Percentiles rank a stretch among this genome's conserved stretches.
Conservation (phyloP, 2,329 filamentous ascomycete genomes). For the Fusarium mangiferae region DNA sequence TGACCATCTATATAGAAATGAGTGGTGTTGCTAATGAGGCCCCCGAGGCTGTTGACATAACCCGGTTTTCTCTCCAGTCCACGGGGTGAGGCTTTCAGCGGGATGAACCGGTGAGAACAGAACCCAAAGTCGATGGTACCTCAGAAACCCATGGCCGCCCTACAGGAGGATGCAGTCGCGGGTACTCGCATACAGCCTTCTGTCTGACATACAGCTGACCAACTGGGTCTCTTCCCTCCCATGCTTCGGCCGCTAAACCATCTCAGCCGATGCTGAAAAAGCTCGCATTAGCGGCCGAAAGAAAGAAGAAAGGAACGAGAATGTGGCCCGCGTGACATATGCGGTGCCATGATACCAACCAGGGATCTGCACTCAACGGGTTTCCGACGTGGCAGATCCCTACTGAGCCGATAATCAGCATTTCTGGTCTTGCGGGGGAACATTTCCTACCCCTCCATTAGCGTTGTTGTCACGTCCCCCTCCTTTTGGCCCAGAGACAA, state of each 20-base stretch:
- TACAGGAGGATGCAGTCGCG: background rate
- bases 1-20: background rate
- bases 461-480: background rate
- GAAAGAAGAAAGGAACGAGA: background rate
- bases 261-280: constrained; percentile 2
- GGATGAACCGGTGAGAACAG: background rate
- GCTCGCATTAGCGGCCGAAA: background rate
- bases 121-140: background rate
- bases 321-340: background rate
- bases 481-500: background rate
- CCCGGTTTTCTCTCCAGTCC: background rate
- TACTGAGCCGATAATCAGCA: background rate
- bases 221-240: background rate
- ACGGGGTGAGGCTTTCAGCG: background rate
- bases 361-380: background rate
- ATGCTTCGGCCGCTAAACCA: background rate
- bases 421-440: background rate
- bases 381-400: background rate
- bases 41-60: background rate
- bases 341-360: background rate
- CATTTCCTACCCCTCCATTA: background rate
- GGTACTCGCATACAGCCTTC: background rate
- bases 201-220: background rate
- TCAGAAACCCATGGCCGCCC: background rate
- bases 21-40: background rate